Base-by-base conservation (phyloP, 495 filamentous ascomycete genomes). In the Penicillium cosmopolitanum region DNA sequence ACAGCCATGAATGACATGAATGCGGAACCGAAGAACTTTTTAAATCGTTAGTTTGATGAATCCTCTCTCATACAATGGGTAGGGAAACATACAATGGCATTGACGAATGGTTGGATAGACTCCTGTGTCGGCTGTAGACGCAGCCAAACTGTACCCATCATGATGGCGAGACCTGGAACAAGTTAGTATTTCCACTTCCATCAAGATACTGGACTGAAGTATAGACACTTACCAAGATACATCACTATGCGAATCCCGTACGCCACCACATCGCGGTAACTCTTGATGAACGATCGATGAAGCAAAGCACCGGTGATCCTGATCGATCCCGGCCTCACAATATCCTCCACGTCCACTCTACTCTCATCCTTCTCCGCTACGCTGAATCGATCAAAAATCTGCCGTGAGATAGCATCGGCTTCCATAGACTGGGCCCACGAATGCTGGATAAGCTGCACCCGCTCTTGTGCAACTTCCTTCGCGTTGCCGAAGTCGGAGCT, bases 1-100 rank as follows among this genome's bases (percentile, higher is more conserved):
- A 91, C 88, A 1, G 91, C 91, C 91, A 95, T 95, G 80, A 95
- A 95, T 36, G 86, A 90, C 89, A 95, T 92, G 77, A 95, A 95
- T 0, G 90, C 91, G 0, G 82, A 85, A 15, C 91, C 89, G 69
- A 90, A 93, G 83, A 90, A 88, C 74, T 80, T 16, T 19, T 13
- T 13, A 18, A 31, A 46, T 55, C 60, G 55, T 55, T 23, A 58
- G 40, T 58, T 34, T 4, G 3, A 10, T 8, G 28, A 9, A 9
- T 31, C 8, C 4, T 9, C 3, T 21, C 46, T 5, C 12, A 28
- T 19, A 38, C 50, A n/a, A 18, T 8, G n/a, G n/a, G 25, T 19
- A 16, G 31, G n/a, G 34, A 8, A 31, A 50, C 73, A 54, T 56
- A 77, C 85, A 59, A 95, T 91, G 38, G 87, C 88, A 62, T 94